These are phyloP conservation scores for Penicillium carneum DNA, from an alignment of 2,329 filamentous ascomycete genomes.

Conservation along the genomic window DNA sequence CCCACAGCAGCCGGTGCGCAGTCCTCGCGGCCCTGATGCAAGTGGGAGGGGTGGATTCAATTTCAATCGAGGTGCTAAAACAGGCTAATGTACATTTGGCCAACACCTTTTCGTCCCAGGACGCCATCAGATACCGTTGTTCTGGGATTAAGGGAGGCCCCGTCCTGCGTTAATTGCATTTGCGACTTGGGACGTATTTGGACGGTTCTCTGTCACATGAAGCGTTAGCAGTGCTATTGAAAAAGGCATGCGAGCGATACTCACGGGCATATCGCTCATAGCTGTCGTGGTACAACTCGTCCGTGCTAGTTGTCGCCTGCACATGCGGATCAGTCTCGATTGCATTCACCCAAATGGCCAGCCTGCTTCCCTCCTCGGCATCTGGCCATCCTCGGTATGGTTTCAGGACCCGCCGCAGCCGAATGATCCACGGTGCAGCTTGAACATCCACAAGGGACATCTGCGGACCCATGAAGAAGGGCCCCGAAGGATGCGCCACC, in stretches of 20 bases:
- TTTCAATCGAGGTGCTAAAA: slow-evolving; percentile 70
- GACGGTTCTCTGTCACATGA: slow-evolving; percentile 61
- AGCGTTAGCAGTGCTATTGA: slow-evolving; percentile 17
- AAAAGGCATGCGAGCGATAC: slow-evolving; percentile 32
- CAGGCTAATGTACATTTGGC: slow-evolving; percentile 35
- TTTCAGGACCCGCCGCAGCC: slow-evolving; percentile 70
- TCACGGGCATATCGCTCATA: slow-evolving; percentile 68
- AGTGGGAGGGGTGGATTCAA: slow-evolving; percentile 80
- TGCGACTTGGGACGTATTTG: slow-evolving; percentile 65
- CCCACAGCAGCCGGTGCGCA: slow-evolving; percentile 69
- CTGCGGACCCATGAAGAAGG: slow-evolving; percentile 69
- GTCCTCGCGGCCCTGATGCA: slow-evolving; percentile 78
- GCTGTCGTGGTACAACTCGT: slow-evolving; percentile 71
- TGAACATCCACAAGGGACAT: slow-evolving; percentile 75
- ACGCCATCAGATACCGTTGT: background rate
- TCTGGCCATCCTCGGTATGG: slow-evolving; percentile 72
- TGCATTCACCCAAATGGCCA: slow-evolving; percentile 73
- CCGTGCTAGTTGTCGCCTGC: slow-evolving; percentile 70
- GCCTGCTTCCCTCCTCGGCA: slow-evolving; percentile 68
- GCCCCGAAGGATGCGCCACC: slow-evolving; percentile 66
- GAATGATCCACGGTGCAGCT: slow-evolving; percentile 76
- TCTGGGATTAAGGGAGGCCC: slow-evolving; percentile 55
- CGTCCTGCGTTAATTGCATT: slow-evolving; percentile 66
- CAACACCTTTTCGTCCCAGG: slow-evolving; percentile 7
- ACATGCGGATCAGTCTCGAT: slow-evolving; percentile 71